Evolutionary conservation across 2,329 filamentous ascomycete species (phyloP), one percentile per base, ranked within the genome.

Genomic region (Simplicillium sp.): DNA sequence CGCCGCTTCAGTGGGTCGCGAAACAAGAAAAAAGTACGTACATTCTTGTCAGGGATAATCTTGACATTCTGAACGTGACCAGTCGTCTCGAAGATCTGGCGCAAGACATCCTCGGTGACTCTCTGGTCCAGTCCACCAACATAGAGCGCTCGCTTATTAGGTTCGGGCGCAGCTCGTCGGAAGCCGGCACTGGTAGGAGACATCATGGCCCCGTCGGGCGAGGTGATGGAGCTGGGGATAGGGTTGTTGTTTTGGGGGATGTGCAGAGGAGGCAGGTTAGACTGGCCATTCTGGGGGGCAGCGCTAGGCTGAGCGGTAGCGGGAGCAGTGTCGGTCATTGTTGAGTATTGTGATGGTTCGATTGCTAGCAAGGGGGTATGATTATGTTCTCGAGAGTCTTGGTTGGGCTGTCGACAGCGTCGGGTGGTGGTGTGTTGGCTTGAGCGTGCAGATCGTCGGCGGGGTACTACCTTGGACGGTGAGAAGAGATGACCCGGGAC

Each of bases 41-140:
- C 89, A 67, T 96, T 98, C 76, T 98, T 98, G 73, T 98, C 92
- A 39, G 92, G 92, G 61, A 98, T 98, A 59, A 98, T 96, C 75
- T 98, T 98, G 60, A 98, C 92, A 58, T 87, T 96, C 67, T 95
- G 84, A 49, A 98, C 92, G 66, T 98, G 92, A 43, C 92, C 92
- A 44, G 89, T 96, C 7, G 92, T 98, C 72, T 98, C 92, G 58
- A 98, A 98, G 55, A 97, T 97, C 65, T 97, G 90, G 58, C 88
- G 87, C 62, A 97, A 67, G 42, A 97, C 87, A 59, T 97, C 90
- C 66, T 97, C 90, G 28, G 90, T 96, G 47, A 97, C 90, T 50
- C 92, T 80, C 54, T 89, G 87, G 61, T 98, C 92, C 52, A 98
- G 71, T 41, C 92, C 92, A 48, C 92, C 92, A 44, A 98, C 87